These are phyloP conservation scores for Auriscalpium microsporum DNA, from an alignment of 768 basidiomycete species.

Conservation along the genomic window DNA sequence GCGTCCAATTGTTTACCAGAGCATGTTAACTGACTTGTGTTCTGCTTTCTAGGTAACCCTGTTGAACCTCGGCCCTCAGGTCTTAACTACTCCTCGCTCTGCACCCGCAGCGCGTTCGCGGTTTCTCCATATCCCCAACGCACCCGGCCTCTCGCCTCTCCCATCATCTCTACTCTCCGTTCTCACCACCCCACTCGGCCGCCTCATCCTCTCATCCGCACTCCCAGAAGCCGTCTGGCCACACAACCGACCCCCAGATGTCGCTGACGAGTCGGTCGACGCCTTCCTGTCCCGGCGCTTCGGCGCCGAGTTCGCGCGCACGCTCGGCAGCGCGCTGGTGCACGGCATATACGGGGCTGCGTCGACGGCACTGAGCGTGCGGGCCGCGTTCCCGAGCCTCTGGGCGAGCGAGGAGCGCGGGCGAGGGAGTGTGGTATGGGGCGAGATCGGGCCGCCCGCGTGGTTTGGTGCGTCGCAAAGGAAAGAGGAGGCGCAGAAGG, in stretches of 20 bases:
- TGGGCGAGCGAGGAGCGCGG: constrained; percentile 64
- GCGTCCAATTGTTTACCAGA: constrained; percentile 19
- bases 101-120: constrained; percentile 72
- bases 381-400: constrained; percentile 67
- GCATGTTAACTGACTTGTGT: background rate
- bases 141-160: constrained; percentile 43
- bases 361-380: constrained; percentile 61
- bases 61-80: constrained; percentile 45
- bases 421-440: constrained; percentile 61
- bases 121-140: constrained; percentile 53
- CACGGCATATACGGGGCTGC: constrained; percentile 94
- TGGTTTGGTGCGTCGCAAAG: constrained; percentile 6
- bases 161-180: constrained; percentile 34
- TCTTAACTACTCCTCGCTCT: constrained; percentile 59
- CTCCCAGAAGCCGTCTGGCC: constrained; percentile 47
- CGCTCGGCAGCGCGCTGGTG: constrained; percentile 68
- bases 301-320: constrained; percentile 60
- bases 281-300: constrained; percentile 69
- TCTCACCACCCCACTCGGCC: constrained; percentile 29
- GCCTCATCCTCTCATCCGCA: constrained; percentile 44
- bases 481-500: constrained; percentile 5
- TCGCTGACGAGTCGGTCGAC: constrained; percentile 73
- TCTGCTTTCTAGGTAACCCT: constrained; percentile 55
- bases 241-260: constrained; percentile 3
- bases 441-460: constrained; percentile 32